Conservation (phyloP, 306 rosid species). For the Prunus salicina region DNA sequence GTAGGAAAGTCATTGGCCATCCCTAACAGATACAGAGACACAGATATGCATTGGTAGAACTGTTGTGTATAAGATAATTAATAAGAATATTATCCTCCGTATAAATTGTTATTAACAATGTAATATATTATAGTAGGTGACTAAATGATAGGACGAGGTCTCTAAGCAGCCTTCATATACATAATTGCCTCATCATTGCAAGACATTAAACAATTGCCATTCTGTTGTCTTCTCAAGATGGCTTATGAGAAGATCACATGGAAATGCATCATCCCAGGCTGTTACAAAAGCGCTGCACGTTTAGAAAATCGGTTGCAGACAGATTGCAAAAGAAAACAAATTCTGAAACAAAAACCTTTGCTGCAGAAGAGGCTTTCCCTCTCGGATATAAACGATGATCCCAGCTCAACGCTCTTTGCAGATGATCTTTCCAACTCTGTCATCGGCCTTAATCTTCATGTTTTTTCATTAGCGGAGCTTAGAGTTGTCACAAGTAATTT, state of each 20-base stretch:
- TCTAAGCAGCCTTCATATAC: background rate
- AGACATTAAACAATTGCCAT: background rate
- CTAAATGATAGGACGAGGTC: constrained; percentile 13
- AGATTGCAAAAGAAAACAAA: constrained; percentile 26
- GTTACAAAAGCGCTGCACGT: constrained; percentile 41
- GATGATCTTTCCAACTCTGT: constrained; percentile 74
- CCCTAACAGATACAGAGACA: background rate
- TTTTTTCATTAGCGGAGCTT: constrained; percentile 64
- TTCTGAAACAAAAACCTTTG: constrained; percentile 37
- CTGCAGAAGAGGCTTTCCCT: constrained; percentile 53
- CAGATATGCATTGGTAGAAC: background rate
- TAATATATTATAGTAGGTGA: constrained; percentile 27
- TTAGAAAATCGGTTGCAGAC: constrained; percentile 10
- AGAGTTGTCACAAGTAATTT: constrained; percentile 58
- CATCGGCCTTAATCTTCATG: constrained; percentile 54
- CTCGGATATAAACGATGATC: constrained; percentile 58
- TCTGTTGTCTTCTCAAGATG: constrained; percentile 26
- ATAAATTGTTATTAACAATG: background rate
- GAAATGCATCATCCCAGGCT: constrained; percentile 65
- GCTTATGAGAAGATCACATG: constrained; percentile 50
- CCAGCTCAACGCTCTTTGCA: constrained; percentile 39
- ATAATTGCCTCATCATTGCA: constrained; percentile 8
- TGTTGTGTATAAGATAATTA: background rate
- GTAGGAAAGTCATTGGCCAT: constrained; percentile 42
- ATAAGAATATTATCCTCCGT: background rate